Conservation (phyloP, 345 rosid species). For the Brassica incana region DNA sequence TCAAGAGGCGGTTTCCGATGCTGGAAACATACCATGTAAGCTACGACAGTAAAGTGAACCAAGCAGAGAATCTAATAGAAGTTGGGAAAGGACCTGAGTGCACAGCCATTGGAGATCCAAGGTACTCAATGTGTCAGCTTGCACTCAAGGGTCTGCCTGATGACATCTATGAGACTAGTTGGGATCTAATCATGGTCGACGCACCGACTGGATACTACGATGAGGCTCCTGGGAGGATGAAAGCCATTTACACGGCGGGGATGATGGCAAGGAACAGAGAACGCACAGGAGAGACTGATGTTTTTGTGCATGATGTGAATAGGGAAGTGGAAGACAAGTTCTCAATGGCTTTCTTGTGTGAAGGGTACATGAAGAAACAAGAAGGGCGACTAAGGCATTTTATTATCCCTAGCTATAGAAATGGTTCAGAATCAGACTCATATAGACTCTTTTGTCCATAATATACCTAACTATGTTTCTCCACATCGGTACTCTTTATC, state of each 20-base stretch:
- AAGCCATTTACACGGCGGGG: constrained; percentile 77
- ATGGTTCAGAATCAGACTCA: constrained; percentile 34
- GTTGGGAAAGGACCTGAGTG: constrained; percentile 76
- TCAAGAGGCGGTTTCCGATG: constrained; percentile 60
- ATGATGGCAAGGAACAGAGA: constrained; percentile 78
- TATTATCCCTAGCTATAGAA: constrained; percentile 69
- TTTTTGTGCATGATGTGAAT: constrained; percentile 87
- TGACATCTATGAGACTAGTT: constrained; percentile 64
- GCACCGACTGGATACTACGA: constrained; percentile 84
- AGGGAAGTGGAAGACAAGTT: constrained; percentile 73
- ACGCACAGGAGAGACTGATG: constrained; percentile 64
- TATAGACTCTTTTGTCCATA: constrained; percentile 65
- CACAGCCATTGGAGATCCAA: constrained; percentile 61
- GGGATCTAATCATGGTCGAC: constrained; percentile 93
- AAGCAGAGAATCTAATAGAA: constrained; percentile 70
- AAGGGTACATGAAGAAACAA: constrained; percentile 70
- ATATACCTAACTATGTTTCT: neutral
- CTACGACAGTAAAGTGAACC: constrained; percentile 73
- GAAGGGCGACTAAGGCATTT: constrained; percentile 84
- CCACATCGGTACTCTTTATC: too few relatives aligned
- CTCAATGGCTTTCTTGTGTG: constrained; percentile 73
- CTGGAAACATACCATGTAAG: constrained; percentile 70
- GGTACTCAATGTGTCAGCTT: constrained; percentile 73
- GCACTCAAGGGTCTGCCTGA: constrained; percentile 68
- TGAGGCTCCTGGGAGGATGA: constrained; percentile 93